Percentiles rank a stretch among this genome's conserved stretches.
These are phyloP conservation scores for Pichia scutulata DNA, from an alignment of 805 yeast species.

Conservation along the genomic window DNA sequence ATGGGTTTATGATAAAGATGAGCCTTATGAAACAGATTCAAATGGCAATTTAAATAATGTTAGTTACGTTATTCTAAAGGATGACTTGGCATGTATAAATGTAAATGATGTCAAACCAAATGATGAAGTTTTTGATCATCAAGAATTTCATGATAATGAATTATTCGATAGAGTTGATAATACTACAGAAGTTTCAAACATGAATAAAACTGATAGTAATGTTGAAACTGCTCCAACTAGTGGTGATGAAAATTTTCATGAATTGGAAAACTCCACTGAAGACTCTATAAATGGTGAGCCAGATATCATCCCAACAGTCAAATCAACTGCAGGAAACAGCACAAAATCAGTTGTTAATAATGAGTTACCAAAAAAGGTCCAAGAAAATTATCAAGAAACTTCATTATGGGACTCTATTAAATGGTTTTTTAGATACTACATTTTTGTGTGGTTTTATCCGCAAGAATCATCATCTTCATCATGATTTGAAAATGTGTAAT, in stretches of 20 bases:
- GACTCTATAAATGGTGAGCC: background rate
- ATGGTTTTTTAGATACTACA: constrained; percentile 15
- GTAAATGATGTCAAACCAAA: background rate
- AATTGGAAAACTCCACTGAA: background rate
- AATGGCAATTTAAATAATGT: constrained; percentile 23
- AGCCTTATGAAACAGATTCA: constrained; percentile 19
- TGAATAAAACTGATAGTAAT: background rate
- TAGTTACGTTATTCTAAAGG: constrained; percentile 8
- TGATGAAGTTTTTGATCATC: background rate
- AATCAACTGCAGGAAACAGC: background rate
- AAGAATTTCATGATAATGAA: background rate
- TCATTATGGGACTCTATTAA: constrained; percentile 11
- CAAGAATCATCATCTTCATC: constrained; percentile 1
- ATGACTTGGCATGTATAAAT: background rate
- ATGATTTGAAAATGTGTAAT: too few relatives aligned
- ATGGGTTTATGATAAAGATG: constrained; percentile 22
- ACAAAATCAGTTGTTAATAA: background rate
- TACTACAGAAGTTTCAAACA: background rate
- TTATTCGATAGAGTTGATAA: background rate
- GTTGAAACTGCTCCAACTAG: constrained; percentile 5
- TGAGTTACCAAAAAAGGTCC: background rate
- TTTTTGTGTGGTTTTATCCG: constrained; percentile 13
- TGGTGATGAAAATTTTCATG: constrained; percentile 3
- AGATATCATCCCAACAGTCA: background rate
- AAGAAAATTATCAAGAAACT: background rate